Evolutionary conservation across 2,329 filamentous ascomycete species (phyloP).

Genomic region (Cladophialophora carrionii): DNA sequence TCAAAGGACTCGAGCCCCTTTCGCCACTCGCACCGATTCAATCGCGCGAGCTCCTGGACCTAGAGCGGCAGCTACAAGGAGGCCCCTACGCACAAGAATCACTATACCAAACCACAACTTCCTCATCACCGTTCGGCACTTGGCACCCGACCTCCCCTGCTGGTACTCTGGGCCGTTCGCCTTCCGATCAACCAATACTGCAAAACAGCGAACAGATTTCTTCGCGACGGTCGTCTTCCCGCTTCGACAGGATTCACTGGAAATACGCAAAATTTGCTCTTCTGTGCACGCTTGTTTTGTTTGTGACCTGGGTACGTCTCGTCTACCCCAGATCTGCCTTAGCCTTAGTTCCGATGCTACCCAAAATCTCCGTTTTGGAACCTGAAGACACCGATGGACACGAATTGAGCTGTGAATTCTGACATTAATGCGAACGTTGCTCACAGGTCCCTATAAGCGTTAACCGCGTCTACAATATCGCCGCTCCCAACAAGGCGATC

Average conservation of each 20-base stretch:
- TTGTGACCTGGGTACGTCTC: conserved; percentile 30
- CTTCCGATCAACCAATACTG: conserved; percentile 13
- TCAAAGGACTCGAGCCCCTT: conserved; percentile 14
- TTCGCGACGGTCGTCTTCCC: conserved; percentile 21
- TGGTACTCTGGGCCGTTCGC: conserved; percentile 9
- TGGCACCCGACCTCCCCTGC: background rate
- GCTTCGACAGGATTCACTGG: conserved; percentile 31
- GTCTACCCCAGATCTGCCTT: background rate
- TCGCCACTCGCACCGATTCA: conserved; percentile 19
- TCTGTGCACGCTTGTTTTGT: conserved; percentile 28
- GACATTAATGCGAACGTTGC: background rate
- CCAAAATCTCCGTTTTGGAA: background rate
- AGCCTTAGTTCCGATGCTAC: too few species aligned
- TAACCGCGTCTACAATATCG: conserved; percentile 32
- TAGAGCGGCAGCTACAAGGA: background rate
- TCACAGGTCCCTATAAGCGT: conserved; percentile 29
- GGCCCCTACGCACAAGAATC: background rate
- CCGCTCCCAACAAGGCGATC: conserved; percentile 25
- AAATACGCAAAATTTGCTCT: conserved; percentile 33
- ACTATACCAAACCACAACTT: conserved; percentile 2
- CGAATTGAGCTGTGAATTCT: background rate
- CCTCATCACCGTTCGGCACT: background rate
- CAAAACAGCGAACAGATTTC: background rate
- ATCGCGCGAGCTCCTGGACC: conserved; percentile 18
- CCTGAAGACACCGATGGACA: background rate